Base-by-base conservation (phyloP, 805 yeast species). In the Cyberlindnera amylophila region DNA sequence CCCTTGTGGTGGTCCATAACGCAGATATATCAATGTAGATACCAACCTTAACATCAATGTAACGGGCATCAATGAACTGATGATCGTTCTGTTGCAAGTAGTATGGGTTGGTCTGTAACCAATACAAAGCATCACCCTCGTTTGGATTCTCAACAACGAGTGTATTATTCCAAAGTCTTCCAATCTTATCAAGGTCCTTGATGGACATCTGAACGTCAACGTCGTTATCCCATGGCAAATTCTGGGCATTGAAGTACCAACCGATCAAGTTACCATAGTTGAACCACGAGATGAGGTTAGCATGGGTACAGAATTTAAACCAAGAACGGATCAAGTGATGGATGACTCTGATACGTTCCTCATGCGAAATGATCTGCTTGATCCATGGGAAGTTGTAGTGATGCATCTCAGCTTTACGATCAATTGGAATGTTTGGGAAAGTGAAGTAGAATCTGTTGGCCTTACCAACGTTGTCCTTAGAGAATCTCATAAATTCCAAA, bases 211-310 rank as follows among this genome's bases (percentile, higher is more conserved):
- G 82, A n/a, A 77, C 81, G 61, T 80, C 85, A 27, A 76, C 61
- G 52, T 79, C 84, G 34, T 67, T 65, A 57, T 79, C 86, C 82
- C 82, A 80, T 7, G 81, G 81, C 48, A 80, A 64, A 5, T 68
- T 62, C 45, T 75, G 57, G 1, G 82, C 83, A 54, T 75, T 77
- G 71, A 77, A 78, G 50, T 74, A 72, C 75, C 81, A 80, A 7
- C 82, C 81, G 21, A 81, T 66, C 44, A 81, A 63, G 9, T 83
- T 65, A 3, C 86, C 86, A 58, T 79, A 83, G 5, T 81, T 76
- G 28, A 81, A 67, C 84, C 86, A 81, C 0, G 82, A 71, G 6
- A 81, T 49, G 32, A 55, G 41, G 2, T 69, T 72, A 16, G 69
- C 61, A 12, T 66, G 62, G 14, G 63, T 54, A 24, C 77, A 59